phyloP scores from a whole-genome alignment of 441 rosid species.

The Croton laevigatus region DNA sequence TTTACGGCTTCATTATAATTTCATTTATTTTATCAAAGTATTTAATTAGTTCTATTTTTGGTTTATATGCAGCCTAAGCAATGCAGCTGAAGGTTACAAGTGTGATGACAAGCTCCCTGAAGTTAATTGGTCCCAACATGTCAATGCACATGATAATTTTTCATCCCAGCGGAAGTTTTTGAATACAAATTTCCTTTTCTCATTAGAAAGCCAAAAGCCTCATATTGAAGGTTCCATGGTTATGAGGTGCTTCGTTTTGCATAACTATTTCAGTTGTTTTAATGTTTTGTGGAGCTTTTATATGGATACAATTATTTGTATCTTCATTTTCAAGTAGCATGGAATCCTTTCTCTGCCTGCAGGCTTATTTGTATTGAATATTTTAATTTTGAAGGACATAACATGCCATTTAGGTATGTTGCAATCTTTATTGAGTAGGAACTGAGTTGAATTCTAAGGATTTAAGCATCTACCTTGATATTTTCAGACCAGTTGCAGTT shows the following conservation, averaged over 20 bases:
- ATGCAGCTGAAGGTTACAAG: constrained; percentile 37
- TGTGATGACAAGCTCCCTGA: constrained; percentile 45
- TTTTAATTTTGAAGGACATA: neutral
- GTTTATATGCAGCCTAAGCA: constrained; percentile 39
- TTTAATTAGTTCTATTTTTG: constrained; percentile 19
- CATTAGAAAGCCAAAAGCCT: constrained; percentile 67
- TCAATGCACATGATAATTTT: constrained; percentile 37
- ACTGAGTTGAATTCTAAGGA: neutral
- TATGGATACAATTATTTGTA: neutral
- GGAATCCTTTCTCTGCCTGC: neutral
- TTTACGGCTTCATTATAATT: constrained; percentile 11
- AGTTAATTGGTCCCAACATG: constrained; percentile 74
- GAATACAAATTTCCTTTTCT: constrained; percentile 61
- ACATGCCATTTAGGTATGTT: constrained; percentile 2
- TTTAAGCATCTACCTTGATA: neutral
- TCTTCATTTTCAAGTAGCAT: neutral
- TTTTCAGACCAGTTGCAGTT: neutral
- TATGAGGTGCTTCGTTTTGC: constrained; percentile 38
- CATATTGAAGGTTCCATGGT: constrained; percentile 38
- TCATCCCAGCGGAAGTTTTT: constrained; percentile 42
- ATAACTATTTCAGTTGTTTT: neutral
- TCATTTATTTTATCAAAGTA: constrained; percentile 5
- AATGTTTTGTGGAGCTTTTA: neutral
- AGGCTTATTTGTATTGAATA: neutral
- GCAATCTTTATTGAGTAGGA: neutral